Percentiles rank a stretch among this genome's conserved stretches.
phyloP scores from a whole-genome alignment of 2,329 filamentous ascomycete genomes.

The Phialocephala sp. region DNA sequence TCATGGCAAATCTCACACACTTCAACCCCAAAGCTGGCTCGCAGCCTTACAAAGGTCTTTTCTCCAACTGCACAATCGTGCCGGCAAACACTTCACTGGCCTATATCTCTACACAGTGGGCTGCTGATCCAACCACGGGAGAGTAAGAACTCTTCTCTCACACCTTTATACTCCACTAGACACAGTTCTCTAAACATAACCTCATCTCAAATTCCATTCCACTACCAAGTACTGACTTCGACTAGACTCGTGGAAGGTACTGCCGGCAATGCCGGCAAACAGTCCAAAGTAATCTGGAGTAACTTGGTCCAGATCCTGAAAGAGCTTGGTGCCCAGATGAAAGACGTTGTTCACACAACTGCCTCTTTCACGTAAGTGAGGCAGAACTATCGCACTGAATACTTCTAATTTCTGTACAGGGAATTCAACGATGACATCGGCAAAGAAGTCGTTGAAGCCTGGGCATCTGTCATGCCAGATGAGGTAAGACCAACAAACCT shows the following conservation, averaged over 20 bases:
- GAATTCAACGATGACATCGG: slow-evolving; percentile 26
- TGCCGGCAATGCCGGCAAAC: slow-evolving; percentile 16
- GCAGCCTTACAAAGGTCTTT: background rate
- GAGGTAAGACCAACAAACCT: background rate
- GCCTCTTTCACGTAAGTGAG: slow-evolving; percentile 16
- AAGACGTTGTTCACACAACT: slow-evolving; percentile 22
- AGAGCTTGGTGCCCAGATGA: slow-evolving; percentile 20
- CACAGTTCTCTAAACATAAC: background rate
- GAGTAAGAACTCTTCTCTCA: background rate
- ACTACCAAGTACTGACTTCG: background rate
- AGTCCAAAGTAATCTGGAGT: slow-evolving; percentile 22
- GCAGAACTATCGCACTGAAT: background rate
- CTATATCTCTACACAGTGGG: slow-evolving; percentile 30
- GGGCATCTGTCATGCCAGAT: slow-evolving; percentile 16
- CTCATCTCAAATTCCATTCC: background rate
- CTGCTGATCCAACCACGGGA: slow-evolving; percentile 21
- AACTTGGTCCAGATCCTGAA: slow-evolving; percentile 22
- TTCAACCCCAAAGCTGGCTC: slow-evolving; percentile 6
- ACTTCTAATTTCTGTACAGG: background rate
- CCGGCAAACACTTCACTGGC: slow-evolving; percentile 23
- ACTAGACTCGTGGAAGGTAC: slow-evolving; percentile 16
- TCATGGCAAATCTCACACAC: slow-evolving; percentile 5
- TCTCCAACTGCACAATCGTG: slow-evolving; percentile 17
- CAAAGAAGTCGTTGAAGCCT: slow-evolving; percentile 17
- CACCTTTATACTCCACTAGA: background rate